Evolutionary conservation across 106 monocot species (phyloP).

Genomic region (Chionographis japonica): DNA sequence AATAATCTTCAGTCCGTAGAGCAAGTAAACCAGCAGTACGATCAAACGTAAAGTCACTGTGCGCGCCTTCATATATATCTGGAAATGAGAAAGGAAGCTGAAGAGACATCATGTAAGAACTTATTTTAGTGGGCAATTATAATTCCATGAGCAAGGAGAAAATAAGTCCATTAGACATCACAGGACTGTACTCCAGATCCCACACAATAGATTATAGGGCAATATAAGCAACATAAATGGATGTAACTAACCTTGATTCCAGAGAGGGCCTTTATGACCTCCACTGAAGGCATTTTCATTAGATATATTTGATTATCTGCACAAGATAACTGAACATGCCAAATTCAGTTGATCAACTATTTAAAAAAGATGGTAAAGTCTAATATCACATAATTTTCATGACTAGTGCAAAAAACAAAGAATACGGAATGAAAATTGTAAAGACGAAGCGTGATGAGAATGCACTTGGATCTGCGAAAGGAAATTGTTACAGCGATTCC

Average conservation of each 20-base stretch:
- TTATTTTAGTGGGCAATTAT: neutral
- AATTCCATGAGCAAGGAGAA: neutral
- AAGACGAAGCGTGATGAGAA: too few relatives aligned
- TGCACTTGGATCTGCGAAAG: too few relatives aligned
- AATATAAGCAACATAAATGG: slow-evolving; percentile 1
- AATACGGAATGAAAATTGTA: neutral
- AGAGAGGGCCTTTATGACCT: slow-evolving; percentile 66
- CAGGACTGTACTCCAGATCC: neutral
- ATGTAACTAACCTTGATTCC: slow-evolving; percentile 83
- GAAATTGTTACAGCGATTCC: too few relatives aligned
- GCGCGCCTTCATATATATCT: slow-evolving; percentile 21
- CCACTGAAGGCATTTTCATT: slow-evolving; percentile 87
- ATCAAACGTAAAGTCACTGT: slow-evolving; percentile 47
- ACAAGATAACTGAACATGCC: slow-evolving; percentile 73
- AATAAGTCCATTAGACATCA: neutral
- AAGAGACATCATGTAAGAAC: slow-evolving; percentile 17
- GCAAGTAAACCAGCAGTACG: slow-evolving; percentile 47
- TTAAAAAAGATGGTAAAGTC: neutral
- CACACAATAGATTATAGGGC: neutral
- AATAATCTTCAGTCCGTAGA: slow-evolving; percentile 60
- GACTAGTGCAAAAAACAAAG: slow-evolving; percentile 1
- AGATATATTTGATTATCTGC: slow-evolving; percentile 82
- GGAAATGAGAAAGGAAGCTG: slow-evolving; percentile 81
- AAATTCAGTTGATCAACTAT: slow-evolving; percentile 12
- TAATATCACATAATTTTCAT: neutral